A percentile compares a stretch with the other conserved stretches of the same genome.
phyloP scores from a whole-genome alignment of 2,329 filamentous ascomycete species.

The Trichoderma simmonsii region DNA sequence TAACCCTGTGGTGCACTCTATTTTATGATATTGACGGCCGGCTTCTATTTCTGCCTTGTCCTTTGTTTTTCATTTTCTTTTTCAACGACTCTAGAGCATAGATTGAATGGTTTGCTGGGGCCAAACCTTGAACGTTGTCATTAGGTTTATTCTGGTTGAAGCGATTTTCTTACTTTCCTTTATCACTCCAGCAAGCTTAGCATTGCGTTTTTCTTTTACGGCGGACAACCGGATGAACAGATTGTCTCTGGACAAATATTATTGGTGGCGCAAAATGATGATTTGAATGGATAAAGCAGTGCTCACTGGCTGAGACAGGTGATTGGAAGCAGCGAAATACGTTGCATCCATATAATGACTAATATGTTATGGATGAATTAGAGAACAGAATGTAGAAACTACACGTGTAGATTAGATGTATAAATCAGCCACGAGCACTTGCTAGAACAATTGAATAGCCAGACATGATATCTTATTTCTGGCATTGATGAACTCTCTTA shows the following conservation, averaged over 20 bases:
- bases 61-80: background rate
- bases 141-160: background rate
- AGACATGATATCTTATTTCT: background rate
- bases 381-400: background rate
- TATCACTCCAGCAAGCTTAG: constrained; percentile 1
- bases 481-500: background rate
- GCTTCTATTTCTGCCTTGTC: background rate
- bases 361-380: background rate
- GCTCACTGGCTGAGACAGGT: background rate
- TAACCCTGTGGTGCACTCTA: constrained; percentile 10
- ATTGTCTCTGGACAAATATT: background rate
- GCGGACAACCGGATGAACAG: background rate
- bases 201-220: background rate
- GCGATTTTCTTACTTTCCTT: background rate
- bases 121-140: background rate
- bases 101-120: constrained; percentile 9
- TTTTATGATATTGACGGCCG: background rate
- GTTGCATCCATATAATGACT: background rate
- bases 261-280: background rate
- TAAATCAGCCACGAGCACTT: background rate
- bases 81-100: background rate
- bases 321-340: background rate
- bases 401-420: background rate
- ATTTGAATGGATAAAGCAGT: background rate
- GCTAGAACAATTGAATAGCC: background rate